A percentile compares a stretch with the other conserved stretches of the same genome.
phyloP scores from a whole-genome alignment of 1,284 basidiomycete species.

The Tylopilus sp. region DNA sequence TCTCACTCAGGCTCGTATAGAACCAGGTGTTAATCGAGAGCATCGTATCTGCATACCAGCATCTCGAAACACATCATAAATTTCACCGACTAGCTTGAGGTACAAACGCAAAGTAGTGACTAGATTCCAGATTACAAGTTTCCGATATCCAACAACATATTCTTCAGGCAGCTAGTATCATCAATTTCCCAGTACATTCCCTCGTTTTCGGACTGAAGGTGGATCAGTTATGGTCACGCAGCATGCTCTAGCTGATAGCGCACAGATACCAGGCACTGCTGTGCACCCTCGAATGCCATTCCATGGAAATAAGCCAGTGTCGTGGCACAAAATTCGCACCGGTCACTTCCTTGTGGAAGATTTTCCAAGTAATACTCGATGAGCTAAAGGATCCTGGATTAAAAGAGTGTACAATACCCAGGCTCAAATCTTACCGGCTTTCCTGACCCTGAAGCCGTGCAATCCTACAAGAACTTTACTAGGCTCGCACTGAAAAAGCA shows the following conservation, averaged over 20 bases:
- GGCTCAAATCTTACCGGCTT: constrained; percentile 26
- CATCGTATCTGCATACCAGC: too few species aligned
- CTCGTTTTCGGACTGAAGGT: constrained; percentile 16
- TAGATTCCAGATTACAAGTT: too few species aligned
- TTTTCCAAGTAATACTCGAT: constrained; percentile 41
- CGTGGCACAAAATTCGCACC: constrained; percentile 46
- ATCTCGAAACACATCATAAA: too few species aligned
- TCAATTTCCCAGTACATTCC: constrained; percentile 27
- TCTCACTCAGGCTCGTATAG: too few species aligned
- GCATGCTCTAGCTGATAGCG: neutral
- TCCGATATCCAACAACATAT: too few species aligned
- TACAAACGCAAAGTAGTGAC: too few species aligned
- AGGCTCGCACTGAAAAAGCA: constrained; percentile 14
- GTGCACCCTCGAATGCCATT: constrained; percentile 37
- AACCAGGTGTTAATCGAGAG: too few species aligned
- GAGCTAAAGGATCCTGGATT: constrained; percentile 12
- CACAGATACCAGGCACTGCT: constrained; percentile 22
- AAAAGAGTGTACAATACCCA: neutral
- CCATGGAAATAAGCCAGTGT: constrained; percentile 37
- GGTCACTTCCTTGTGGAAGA: constrained; percentile 34
- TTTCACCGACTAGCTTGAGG: too few species aligned
- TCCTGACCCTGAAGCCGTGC: constrained; percentile 33
- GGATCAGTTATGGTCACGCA: too few species aligned
- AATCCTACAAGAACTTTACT: constrained; percentile 31
- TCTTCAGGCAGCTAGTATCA: constrained; percentile 19